Percentiles rank a stretch among this genome's conserved stretches.
Conservation (phyloP, 2,329 filamentous ascomycete species). For the Macroventuria anomochaeta region DNA sequence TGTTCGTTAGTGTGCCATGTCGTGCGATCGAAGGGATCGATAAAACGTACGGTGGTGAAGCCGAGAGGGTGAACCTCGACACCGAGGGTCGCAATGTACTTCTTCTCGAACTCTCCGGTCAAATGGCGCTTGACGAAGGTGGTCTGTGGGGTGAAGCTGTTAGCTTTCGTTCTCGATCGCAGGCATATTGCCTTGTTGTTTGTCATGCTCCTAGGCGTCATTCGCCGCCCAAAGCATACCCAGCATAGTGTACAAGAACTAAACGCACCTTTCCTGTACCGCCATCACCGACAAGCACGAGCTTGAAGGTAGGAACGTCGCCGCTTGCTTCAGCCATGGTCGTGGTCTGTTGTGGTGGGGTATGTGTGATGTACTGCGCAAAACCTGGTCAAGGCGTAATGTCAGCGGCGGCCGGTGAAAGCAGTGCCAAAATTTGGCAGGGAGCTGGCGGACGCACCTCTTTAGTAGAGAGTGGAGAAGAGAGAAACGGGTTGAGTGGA, state of each 20-base stretch:
- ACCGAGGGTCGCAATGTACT: conserved; percentile 99
- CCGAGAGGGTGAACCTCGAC: conserved; percentile 98
- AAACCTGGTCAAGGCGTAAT: conserved; percentile 25
- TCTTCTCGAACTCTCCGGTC: conserved; percentile 99
- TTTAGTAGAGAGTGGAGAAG: conserved; percentile 39
- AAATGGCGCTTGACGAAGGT: conserved; percentile 99
- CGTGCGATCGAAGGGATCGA: conserved; percentile 16
- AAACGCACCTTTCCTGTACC: conserved; percentile 96
- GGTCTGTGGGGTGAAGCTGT: conserved; percentile 66
- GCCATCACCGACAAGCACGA: conserved; percentile 98
- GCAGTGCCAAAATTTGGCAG: conserved; percentile 18
- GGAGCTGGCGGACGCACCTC: conserved; percentile 35
- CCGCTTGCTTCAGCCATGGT: conserved; percentile 65
- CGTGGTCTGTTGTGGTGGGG: conserved; percentile 43
- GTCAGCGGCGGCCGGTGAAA: conserved; percentile 30
- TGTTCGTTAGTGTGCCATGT: conserved; percentile 30
- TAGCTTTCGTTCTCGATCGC: conserved; percentile 23
- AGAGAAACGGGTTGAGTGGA: conserved; percentile 39
- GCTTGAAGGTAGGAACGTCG: conserved; percentile 91
- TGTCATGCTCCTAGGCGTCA: conserved; percentile 6
- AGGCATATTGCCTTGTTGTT: conserved; percentile 3
- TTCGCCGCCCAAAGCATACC: background rate
- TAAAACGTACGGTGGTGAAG: conserved; percentile 88
- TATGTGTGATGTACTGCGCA: conserved; percentile 37
- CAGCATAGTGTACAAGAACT: background rate